These are phyloP conservation scores for Bothriochloa decipiens DNA, from an alignment of 176 grass and related monocot species.

Conservation along the genomic window DNA sequence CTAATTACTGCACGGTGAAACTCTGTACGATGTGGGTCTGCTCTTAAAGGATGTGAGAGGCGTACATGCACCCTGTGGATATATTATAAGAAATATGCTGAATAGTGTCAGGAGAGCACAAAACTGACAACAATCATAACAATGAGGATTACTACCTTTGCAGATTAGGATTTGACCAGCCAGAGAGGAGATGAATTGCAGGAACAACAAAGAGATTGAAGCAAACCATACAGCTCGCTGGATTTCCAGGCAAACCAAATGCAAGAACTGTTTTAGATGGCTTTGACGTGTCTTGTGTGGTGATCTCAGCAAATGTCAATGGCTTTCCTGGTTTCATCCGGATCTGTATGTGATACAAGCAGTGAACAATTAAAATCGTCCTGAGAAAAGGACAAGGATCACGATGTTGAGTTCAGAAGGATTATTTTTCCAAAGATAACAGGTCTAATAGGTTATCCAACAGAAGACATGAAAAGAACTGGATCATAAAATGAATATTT, in stretches of 20 bases:
- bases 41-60: slow-evolving; percentile 63
- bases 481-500: background rate
- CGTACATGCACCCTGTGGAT: slow-evolving; percentile 68
- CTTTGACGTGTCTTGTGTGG: slow-evolving; percentile 44
- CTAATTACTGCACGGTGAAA: slow-evolving; percentile 78
- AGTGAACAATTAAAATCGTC: slow-evolving; percentile 34
- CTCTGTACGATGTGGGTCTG: slow-evolving; percentile 64
- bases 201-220: slow-evolving; percentile 92
- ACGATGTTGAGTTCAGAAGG: background rate
- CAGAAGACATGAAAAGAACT: background rate
- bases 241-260: slow-evolving; percentile 99
- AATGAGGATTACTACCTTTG: slow-evolving; percentile 57
- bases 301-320: slow-evolving; percentile 78
- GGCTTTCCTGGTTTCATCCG: slow-evolving; percentile 94
- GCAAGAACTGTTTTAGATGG: slow-evolving; percentile 67
- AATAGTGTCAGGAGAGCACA: slow-evolving; percentile 8
- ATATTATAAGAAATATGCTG: slow-evolving; percentile 24
- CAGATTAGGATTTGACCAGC: slow-evolving; percentile 79
- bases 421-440: background rate
- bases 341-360: slow-evolving; percentile 52
- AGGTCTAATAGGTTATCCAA: slow-evolving; percentile 3
- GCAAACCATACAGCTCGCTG: slow-evolving; percentile 93
- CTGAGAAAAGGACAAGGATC: slow-evolving; percentile 8
- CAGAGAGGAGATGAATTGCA: slow-evolving; percentile 71
- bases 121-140: background rate